Evolutionary conservation across 2,329 filamentous ascomycete species (phyloP).

Genomic region (Fusarium brevicatenulatum): DNA sequence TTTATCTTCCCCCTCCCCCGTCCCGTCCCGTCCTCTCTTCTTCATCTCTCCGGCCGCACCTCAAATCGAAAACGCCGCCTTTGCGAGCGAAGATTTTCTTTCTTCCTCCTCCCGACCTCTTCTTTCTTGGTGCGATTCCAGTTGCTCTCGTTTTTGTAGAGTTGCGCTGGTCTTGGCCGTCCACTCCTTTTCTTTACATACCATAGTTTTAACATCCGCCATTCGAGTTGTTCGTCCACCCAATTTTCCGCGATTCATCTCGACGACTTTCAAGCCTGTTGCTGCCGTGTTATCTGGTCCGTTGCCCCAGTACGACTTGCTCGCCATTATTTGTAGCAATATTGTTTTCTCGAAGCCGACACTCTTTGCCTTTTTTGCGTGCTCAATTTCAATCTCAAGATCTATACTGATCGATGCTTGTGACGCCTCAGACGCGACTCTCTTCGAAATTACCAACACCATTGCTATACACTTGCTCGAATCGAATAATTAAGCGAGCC

Average conservation of each 20-base stretch:
- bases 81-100: conserved; percentile 44
- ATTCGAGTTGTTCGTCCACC: conserved; percentile 40
- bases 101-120: conserved; percentile 41
- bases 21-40: conserved; percentile 42
- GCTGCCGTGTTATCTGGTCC: conserved; percentile 37
- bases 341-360: conserved; percentile 17
- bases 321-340: conserved; percentile 13
- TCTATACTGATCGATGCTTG: conserved; percentile 34
- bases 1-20: conserved; percentile 36
- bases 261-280: conserved; percentile 33
- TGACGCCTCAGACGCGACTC: conserved; percentile 29
- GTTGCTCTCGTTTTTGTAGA: conserved; percentile 56
- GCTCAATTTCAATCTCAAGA: conserved; percentile 23
- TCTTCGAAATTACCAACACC: conserved; percentile 2
- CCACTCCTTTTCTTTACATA: conserved; percentile 61
- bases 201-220: conserved; percentile 37
- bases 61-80: conserved; percentile 38
- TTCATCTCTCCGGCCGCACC: conserved; percentile 39
- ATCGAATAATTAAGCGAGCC: conserved; percentile 18
- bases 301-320: conserved; percentile 25
- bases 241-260: conserved; percentile 38
- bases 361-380: conserved; percentile 13
- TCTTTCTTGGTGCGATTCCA: conserved; percentile 65
- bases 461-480: conserved; percentile 9
- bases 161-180: conserved; percentile 70